phyloP scores from a whole-genome alignment of 345 rosid species.

The Hevea brasiliensis region DNA sequence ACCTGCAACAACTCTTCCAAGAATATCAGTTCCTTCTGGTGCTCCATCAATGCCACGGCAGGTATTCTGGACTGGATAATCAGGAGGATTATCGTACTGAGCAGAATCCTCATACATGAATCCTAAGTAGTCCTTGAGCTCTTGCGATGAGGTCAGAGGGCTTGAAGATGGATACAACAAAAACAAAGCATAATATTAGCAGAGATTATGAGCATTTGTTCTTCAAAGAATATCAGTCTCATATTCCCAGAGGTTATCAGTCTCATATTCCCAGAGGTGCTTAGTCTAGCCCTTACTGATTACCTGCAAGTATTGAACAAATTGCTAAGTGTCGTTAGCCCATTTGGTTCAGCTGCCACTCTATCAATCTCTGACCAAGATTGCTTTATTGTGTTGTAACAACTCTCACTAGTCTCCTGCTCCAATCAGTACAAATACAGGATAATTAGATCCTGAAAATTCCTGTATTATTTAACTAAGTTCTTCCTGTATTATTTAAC shows the following conservation, averaged over 20 bases:
- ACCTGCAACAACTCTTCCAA: conserved; percentile 26
- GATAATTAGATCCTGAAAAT: neutral
- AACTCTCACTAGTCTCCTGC: conserved; percentile 29
- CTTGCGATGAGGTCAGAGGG: conserved; percentile 23
- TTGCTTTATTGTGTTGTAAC: conserved; percentile 29
- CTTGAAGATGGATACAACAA: too few species aligned
- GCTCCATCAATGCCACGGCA: conserved; percentile 29
- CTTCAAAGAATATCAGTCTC: too few species aligned
- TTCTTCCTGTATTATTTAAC: too few species aligned
- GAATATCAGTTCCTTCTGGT: conserved; percentile 23
- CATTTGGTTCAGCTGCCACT: conserved; percentile 23
- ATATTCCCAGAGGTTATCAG: too few species aligned
- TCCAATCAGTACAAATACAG: neutral
- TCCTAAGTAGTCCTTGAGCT: conserved; percentile 26
- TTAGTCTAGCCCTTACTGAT: too few species aligned
- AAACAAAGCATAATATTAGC: neutral
- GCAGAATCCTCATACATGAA: neutral
- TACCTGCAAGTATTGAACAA: conserved; percentile 28
- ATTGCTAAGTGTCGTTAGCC: conserved; percentile 10
- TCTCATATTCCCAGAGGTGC: too few species aligned
- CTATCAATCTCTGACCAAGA: conserved; percentile 34
- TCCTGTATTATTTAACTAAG: too few species aligned
- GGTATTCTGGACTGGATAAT: neutral
- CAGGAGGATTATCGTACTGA: conserved; percentile 25
- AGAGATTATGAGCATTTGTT: too few species aligned